These are phyloP conservation scores for Macadamia tetraphylla DNA, from an alignment of 164 flowering plant genomes.

Conservation along the genomic window DNA sequence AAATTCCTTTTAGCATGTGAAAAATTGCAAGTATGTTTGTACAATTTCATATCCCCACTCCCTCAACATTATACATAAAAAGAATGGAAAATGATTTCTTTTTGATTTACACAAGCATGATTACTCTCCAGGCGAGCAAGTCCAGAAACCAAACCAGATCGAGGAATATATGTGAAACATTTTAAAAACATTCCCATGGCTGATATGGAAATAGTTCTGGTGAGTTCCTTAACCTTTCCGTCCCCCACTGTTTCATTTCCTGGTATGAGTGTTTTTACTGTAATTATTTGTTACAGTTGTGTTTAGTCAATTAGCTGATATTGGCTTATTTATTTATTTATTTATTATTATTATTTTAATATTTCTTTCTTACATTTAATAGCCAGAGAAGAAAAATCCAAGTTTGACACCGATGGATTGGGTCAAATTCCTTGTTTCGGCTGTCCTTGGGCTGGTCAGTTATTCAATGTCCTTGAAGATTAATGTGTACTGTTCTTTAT, in stretches of 20 bases:
- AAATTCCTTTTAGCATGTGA: not conserved
- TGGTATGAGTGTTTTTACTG: not conserved
- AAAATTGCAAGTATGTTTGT: not conserved
- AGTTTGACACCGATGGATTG: conserved; percentile 97
- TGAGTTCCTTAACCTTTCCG: conserved; percentile 28
- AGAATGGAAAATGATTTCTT: not conserved
- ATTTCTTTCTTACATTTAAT: conserved; percentile 1
- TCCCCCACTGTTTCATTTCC: not conserved
- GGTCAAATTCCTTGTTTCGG: conserved; percentile 83
- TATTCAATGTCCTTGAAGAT: conserved; percentile 2
- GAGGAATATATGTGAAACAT: conserved; percentile 87
- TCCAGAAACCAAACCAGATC: conserved; percentile 38
- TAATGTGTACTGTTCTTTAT: not conserved
- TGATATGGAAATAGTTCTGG: conserved; percentile 94
- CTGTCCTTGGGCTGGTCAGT: conserved; percentile 87
- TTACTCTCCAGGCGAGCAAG: conserved; percentile 57
- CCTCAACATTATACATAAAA: not conserved
- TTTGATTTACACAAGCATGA: conserved; percentile 4
- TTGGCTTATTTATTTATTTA: not conserved
- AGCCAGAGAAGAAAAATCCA: conserved; percentile 99
- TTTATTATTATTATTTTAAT: no score
- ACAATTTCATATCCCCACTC: not conserved
- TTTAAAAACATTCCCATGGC: conserved; percentile 99
- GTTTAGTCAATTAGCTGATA: not conserved
- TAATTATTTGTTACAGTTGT: conserved; percentile 1